Conservation (phyloP, 148 eudicot genomes). For the Simmondsia chinensis region DNA sequence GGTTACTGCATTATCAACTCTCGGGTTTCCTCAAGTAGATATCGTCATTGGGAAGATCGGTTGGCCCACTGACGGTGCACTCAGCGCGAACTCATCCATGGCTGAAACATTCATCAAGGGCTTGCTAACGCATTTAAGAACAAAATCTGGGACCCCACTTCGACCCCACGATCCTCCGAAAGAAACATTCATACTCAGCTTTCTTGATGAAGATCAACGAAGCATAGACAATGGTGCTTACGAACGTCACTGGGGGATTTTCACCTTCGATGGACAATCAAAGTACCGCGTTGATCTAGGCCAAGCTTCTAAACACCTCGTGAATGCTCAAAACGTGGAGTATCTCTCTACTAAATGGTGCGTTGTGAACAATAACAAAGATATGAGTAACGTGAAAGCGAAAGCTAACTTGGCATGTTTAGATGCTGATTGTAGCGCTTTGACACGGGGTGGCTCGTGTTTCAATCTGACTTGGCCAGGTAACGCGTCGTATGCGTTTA, state of each 20-base stretch:
- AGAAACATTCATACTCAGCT: slow-evolving; percentile 59
- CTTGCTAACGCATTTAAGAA: slow-evolving; percentile 37
- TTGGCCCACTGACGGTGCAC: slow-evolving; percentile 89
- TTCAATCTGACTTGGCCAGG: slow-evolving; percentile 71
- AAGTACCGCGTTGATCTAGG: slow-evolving; percentile 58
- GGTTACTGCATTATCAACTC: slow-evolving; percentile 42
- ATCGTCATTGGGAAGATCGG: slow-evolving; percentile 61
- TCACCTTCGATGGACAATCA: slow-evolving; percentile 93
- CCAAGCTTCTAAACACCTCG: slow-evolving; percentile 34
- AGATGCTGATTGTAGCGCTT: slow-evolving; percentile 56
- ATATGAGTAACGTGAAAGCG: slow-evolving; percentile 48
- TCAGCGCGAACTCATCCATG: slow-evolving; percentile 51
- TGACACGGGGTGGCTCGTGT: slow-evolving; percentile 73
- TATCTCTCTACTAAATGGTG: slow-evolving; percentile 81
- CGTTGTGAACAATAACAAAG: slow-evolving; percentile 65
- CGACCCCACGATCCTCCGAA: slow-evolving; percentile 45
- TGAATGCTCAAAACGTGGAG: slow-evolving; percentile 61
- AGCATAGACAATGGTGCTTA: slow-evolving; percentile 42
- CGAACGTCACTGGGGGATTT: slow-evolving; percentile 84
- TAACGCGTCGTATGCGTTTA: slow-evolving; percentile 79
- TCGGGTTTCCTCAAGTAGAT: slow-evolving; percentile 50
- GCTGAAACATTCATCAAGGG: slow-evolving; percentile 57
- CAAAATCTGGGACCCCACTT: slow-evolving; percentile 54
- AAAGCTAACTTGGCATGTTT: slow-evolving; percentile 51
- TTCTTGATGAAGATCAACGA: slow-evolving; percentile 73